These are phyloP conservation scores for Hypoxylon sp. DNA, from an alignment of 2,329 filamentous ascomycete genomes.

Conservation along the genomic window DNA sequence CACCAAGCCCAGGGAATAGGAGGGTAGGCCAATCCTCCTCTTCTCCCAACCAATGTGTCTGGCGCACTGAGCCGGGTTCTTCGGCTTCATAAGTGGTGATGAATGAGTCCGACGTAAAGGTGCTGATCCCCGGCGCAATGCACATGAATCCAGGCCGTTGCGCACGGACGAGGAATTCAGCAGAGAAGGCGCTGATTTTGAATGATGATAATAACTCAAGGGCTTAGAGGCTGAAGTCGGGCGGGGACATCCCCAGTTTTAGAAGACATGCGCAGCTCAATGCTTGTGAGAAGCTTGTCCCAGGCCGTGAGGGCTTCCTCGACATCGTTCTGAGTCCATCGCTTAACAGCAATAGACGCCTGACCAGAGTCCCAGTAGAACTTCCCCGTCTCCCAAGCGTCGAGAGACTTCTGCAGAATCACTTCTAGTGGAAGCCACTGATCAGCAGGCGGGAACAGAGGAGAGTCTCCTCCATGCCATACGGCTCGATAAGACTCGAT, in stretches of 20 bases:
- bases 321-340: background rate
- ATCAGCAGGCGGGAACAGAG: background rate
- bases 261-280: background rate
- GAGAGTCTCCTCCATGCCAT: background rate
- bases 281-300: background rate
- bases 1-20: constrained; percentile 7
- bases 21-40: constrained; percentile 19
- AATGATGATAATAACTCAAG: background rate
- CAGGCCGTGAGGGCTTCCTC: background rate
- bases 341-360: background rate
- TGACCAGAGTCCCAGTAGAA: background rate
- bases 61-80: background rate
- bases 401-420: background rate
- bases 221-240: background rate
- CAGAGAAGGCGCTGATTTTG: background rate
- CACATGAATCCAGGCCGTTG: background rate
- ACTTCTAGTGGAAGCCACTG: background rate
- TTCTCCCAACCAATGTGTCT: background rate
- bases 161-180: background rate
- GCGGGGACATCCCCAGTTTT: background rate
- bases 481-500: background rate
- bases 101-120: background rate
- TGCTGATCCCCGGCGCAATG: background rate
- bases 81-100: background rate
- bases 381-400: background rate